Conservation (phyloP, 371 early-diverging fungal species). For the Dichotomocladium elegans region DNA sequence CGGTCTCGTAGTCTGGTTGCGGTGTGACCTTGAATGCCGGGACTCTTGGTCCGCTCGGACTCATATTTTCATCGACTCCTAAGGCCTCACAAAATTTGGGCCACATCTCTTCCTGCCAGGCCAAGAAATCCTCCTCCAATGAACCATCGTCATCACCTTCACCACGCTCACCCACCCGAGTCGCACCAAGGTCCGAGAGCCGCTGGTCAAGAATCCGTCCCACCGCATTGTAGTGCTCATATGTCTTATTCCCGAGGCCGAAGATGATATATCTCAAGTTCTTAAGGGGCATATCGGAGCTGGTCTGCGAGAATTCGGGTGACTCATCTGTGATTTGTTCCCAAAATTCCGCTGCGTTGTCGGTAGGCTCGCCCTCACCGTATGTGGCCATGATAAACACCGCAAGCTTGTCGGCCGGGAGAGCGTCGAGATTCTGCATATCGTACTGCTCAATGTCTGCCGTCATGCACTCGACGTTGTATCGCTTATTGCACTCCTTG, state of each 20-base stretch:
- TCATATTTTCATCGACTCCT: slow-evolving; percentile 58
- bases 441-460: slow-evolving; percentile 89
- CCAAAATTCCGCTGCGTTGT: slow-evolving; percentile 89
- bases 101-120: slow-evolving; percentile 89
- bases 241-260: slow-evolving; percentile 96
- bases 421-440: slow-evolving; percentile 65
- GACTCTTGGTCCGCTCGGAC: slow-evolving; percentile 31
- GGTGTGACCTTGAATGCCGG: slow-evolving; percentile 43
- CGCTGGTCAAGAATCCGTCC: slow-evolving; percentile 63
- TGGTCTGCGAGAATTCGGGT: slow-evolving; percentile 63
- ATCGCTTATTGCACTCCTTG: slow-evolving; percentile 76
- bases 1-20: slow-evolving; percentile 25
- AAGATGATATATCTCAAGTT: slow-evolving; percentile 79
- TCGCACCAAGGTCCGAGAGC: slow-evolving; percentile 72
- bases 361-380: slow-evolving; percentile 91
- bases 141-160: slow-evolving; percentile 97
- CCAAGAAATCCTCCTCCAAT: slow-evolving; percentile 92
- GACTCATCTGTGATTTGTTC: slow-evolving; percentile 66
- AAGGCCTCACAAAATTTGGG: slow-evolving; percentile 71
- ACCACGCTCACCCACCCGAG: slow-evolving; percentile 74
- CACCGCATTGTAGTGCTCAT: slow-evolving; percentile 92
- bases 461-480: slow-evolving; percentile 71
- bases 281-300: slow-evolving; percentile 42
- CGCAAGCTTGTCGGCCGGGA: slow-evolving; percentile 60
- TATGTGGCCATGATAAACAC: slow-evolving; percentile 91